Evolutionary conservation across 768 basidiomycete genomes (phyloP), one percentile per base, ranked within the genome.

Genomic region (Strobilomyces dryophilus): DNA sequence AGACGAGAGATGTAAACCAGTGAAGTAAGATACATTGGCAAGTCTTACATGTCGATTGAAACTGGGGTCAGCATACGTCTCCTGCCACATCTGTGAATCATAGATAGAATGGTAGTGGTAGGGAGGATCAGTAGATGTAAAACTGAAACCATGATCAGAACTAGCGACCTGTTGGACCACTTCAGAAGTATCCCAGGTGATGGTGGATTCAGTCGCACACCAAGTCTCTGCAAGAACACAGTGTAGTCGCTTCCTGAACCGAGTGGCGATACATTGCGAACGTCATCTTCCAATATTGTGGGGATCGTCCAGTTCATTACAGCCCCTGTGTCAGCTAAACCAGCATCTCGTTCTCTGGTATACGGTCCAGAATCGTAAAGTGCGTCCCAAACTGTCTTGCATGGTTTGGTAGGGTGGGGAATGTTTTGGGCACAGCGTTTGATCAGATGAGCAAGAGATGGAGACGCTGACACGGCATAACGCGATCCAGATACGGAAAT

Each of bases 221-320:
- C 87, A 42, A 83, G 74, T 42, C 83, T 77, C 69, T 97, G 91
- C 61, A 98, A 71, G 71, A 98, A 97, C 9, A 91, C 88, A 1
- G 94, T 95, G 58, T 77, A 97, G 70, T 97, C 94, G 50, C 89
- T 91, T 39, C 90, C 91, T 45, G 85, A 89, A 27, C 91, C 91
- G 21, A 92, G 73, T 12, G 89, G 78, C 1, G 35, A 32, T 20
- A 92, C 70, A 14, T 76, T 77, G 9, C 71, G 66, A 11, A 74
- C 68, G 18, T 72, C 65, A 43, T 70, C 68, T 5, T 67, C 59
- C 7, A 62, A 63, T 37, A 31, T 26, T 34, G 50, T 41, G 46
- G 35, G 47, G 31, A 21, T 18, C 24, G 24, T 52, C 45, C 62
- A 56, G 57, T 76, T 66, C 12, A 70, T 62, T 20, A 69, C 61